Base-by-base conservation (phyloP, 2,329 filamentous ascomycete species). In the Hymenoscyphus salicellus region DNA sequence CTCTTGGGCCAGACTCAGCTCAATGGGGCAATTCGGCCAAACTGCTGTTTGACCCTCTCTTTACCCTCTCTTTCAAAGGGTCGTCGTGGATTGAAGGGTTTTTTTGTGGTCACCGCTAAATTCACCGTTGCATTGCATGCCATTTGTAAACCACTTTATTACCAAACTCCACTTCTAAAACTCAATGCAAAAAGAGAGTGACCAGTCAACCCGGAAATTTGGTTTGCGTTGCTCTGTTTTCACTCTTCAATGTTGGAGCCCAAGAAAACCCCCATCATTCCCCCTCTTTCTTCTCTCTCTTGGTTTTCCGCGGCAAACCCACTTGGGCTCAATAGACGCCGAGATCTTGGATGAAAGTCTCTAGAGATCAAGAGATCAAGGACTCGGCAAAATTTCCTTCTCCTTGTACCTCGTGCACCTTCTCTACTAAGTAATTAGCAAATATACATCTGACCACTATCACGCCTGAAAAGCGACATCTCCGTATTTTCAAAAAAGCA, bases 21-120 rank as follows among this genome's bases (percentile, higher is more conserved):
- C 14, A 33, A 56, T 56, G 55, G 55, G 28, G 55, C 28, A 32
- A 56, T 33, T 56, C 55, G 55, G 55, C 55, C 55, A 56, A 56
- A 56, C 14, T n/a, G 7, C 28, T 52, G 46, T 52, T 52, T 52
- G 46, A 52, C 46, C 20, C 46, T 52, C 46, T 52, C 8, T 8
- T 11, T 26, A 49, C n/a, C n/a, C n/a, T n/a, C n/a, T n/a, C n/a
- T 30, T 30, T 30, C n/a, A 49, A 49, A n/a, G 23, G 23, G 30
- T 20, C 26, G 23, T 32, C 26, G 26, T 8, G 55, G 4, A n/a
- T 3, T 30, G 28, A n/a, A 28, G 8, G 36, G 14, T 16, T 38
- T 38, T 38, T 17, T 11, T 30, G 7, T 30, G 23, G 49, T 55
- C 52, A 56, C 55, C 55, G 55, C 55, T 26, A 20, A 26, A 23